phyloP scores from a whole-genome alignment of 352 stramenopile genomes.

The Blastocystis sp. region DNA sequence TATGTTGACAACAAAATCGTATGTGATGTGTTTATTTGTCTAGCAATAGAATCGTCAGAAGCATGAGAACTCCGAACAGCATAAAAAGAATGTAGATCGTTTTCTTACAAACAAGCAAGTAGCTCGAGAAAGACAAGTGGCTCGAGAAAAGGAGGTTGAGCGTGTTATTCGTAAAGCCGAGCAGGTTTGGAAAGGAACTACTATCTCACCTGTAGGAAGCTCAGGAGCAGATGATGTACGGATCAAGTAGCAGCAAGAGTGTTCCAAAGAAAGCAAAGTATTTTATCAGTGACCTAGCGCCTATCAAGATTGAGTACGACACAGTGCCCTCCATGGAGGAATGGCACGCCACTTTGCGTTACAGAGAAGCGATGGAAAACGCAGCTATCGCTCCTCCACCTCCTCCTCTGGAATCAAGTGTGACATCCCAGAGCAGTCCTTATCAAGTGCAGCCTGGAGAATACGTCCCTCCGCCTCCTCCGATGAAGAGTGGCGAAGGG shows the following conservation, averaged over 20 bases:
- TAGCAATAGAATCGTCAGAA: slow-evolving; percentile 16
- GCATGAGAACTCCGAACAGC: slow-evolving; percentile 35
- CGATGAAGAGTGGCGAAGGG: neutral
- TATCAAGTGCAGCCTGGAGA: neutral
- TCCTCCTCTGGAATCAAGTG: neutral
- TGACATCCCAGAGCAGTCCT: neutral
- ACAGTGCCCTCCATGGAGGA: neutral
- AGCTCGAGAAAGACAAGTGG: slow-evolving; percentile 4
- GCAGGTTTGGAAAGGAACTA: neutral
- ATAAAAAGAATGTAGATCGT: slow-evolving; percentile 50
- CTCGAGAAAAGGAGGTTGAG: slow-evolving; percentile 14
- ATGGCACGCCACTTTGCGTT: neutral
- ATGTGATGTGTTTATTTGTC: neutral
- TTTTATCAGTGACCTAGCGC: neutral
- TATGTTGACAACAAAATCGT: slow-evolving; percentile 60
- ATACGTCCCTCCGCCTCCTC: neutral
- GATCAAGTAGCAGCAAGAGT: neutral
- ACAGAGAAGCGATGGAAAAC: neutral
- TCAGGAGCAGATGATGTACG: neutral
- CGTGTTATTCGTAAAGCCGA: neutral
- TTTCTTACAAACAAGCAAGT: slow-evolving; percentile 3
- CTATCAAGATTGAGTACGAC: slow-evolving; percentile 22
- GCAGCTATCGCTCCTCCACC: neutral
- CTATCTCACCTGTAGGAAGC: slow-evolving; percentile 2
- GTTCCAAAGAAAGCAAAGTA: neutral